Evolutionary conservation across 768 basidiomycete genomes (phyloP), one percentile per base, ranked within the genome.

Genomic region (Trametes meyenii): DNA sequence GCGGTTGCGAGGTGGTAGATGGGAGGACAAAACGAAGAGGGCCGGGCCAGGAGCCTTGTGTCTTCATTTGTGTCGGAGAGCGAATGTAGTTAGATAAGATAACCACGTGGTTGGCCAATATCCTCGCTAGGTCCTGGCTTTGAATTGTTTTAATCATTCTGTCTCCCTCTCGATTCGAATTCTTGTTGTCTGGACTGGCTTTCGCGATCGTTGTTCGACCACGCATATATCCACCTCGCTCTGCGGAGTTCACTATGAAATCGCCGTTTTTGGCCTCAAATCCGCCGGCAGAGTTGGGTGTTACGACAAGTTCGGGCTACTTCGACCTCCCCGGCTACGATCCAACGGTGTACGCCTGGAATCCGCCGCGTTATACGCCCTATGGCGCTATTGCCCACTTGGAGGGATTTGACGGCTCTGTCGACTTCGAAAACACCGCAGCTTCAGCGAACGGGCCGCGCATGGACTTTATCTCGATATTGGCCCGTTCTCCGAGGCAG

Each of bases 401-500:
- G 17, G 29, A 50, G 11, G 38, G 26, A 14, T 13, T 23, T 17
- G 33, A 39, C 19, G 56, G 3, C 5, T n/a, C 38, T 13, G 35
- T 48, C 8, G 39, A 58, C 11, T 21, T 48, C 13, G 55, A 62
- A 43, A 24, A 19, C n/a, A 36, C 21, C 29, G 4, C 8, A 21
- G 14, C 51, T 14, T 11, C 38, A 12, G 46, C 48, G 49, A 21
- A 24, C 42, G 55, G 39, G 55, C 23, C 36, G 5, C 39, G 44
- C 38, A 62, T 48, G 61, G 61, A 62, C 38, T 52, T 42, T 19
- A n/a, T 50, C 13, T 51, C 50, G 8, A 19, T 50, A 14, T 38
- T 48, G 19, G 55, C 33, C 17, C 63, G 55, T n/a, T 68, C 67
- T 13, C 67, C 67, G n/a, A 58, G 67, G 8, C 63, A 62, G 35